Evolutionary conservation across 139 green algal genomes (phyloP), one percentile per base, ranked within the genome.

Genomic region (Chlorella sorokiniana): DNA sequence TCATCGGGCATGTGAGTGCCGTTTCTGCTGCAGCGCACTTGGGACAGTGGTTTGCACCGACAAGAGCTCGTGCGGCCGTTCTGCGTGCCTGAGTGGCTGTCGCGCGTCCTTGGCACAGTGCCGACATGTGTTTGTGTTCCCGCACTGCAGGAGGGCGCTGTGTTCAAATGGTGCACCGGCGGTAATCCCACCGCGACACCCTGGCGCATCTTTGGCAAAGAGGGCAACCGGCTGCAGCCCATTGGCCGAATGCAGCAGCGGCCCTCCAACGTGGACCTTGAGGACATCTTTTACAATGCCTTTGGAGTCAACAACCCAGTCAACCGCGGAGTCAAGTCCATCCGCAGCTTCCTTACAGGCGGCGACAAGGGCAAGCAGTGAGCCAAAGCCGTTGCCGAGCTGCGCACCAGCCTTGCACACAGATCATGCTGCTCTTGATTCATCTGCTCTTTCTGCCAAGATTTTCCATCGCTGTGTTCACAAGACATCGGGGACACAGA

Each of bases 211-310:
- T 87, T 78, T 42, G 63, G 76, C 23, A 73, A 56, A 56, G 40
- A 77, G 33, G 71, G 70, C 16, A 42, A 52, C 23, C 40, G 33
- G 20, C 76, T 69, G 71, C 31, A 78, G 31, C 42, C 41, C 11
- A 73, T 88, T 18, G 84, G 45, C 38, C 61, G 71, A 44, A 88
- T 88, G 84, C 35, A 78, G 61, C 71, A 65, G 38, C 78, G 84
- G 10, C 84, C 84, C 10, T 52, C 31, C 35, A 37, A 52, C 9
- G 22, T 38, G 1, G 84, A 85, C 29, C 37, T 85, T 4, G 77
- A 81, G 22, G 27, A 52, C 3, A 27, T 54, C 6, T 79, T 79
- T n/a, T 79, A 79, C 73, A 79, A 79, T 22, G 73, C 73, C 3
- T 77, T 41, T 45, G 70, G 27, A 18, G 70, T 35, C 52, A 79